Percentiles rank a stretch among this genome's conserved stretches.
These are phyloP conservation scores for Aphanomyces euteiches DNA, from an alignment of 352 stramenopile genomes.

Conservation along the genomic window DNA sequence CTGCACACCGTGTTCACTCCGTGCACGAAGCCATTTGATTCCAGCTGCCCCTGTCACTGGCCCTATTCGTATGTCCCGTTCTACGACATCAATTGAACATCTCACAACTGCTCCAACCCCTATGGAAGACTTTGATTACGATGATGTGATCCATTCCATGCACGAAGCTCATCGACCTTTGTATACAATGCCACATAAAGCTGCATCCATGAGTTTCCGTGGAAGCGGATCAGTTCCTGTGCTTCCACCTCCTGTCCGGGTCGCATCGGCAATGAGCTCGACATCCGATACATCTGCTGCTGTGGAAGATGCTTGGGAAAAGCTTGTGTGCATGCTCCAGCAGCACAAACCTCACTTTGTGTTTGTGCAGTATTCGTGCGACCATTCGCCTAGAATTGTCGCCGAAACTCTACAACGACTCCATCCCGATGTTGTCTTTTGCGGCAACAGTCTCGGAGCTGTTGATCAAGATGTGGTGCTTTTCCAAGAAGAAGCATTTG, in stretches of 20 bases:
- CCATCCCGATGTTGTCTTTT: constrained; percentile 74
- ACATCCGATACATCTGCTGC: constrained; percentile 58
- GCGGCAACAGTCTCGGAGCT: constrained; percentile 68
- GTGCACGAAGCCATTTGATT: constrained; percentile 51
- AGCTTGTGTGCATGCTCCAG: constrained; percentile 53
- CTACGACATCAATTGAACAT: constrained; percentile 2
- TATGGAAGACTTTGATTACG: constrained; percentile 21
- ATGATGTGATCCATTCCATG: constrained; percentile 22
- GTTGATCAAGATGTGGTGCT: constrained; percentile 38
- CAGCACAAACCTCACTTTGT: constrained; percentile 71
- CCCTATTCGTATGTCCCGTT: constrained; percentile 4
- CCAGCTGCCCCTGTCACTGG: not conserved
- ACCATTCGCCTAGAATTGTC: constrained; percentile 50
- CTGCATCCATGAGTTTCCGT: not conserved
- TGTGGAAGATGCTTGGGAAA: constrained; percentile 50
- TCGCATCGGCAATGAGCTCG: constrained; percentile 62
- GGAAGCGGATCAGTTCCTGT: not conserved
- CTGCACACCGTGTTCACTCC: constrained; percentile 75
- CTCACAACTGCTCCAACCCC: not conserved
- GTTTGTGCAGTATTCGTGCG: constrained; percentile 70
- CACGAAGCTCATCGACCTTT: constrained; percentile 11
- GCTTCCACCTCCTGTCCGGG: constrained; percentile 45
- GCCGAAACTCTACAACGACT: constrained; percentile 57
- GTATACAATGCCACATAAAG: constrained; percentile 9
- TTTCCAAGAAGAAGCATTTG: constrained; percentile 44